Conservation (phyloP, 257 asterid species). For the Penstemon barbatus region DNA sequence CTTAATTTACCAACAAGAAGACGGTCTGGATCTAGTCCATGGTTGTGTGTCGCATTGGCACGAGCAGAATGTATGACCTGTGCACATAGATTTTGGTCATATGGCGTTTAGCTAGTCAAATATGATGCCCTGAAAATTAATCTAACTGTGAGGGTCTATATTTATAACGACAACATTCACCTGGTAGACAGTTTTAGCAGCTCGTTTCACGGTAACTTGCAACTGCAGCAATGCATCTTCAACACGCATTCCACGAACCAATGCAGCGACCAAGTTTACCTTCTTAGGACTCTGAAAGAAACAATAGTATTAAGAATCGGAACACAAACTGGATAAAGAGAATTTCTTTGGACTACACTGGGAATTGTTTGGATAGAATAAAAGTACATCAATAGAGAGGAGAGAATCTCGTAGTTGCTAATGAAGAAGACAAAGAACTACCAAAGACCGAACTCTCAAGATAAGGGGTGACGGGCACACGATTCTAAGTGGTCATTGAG, state of each 20-base stretch:
- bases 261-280: slow-evolving; percentile 86
- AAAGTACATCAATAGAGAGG: no score
- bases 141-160: not conserved
- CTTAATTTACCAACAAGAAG: slow-evolving; percentile 72
- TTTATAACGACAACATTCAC: slow-evolving; percentile 33
- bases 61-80: slow-evolving; percentile 96
- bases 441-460: no score
- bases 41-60: slow-evolving; percentile 86
- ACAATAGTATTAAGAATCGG: not conserved
- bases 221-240: slow-evolving; percentile 95
- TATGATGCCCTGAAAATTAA: no score
- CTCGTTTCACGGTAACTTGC: slow-evolving; percentile 89
- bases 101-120: no score
- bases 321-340: no score
- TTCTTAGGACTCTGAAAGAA: slow-evolving; percentile 86
- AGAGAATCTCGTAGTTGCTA: no score
- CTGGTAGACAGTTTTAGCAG: slow-evolving; percentile 95
- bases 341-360: no score
- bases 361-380: no score
- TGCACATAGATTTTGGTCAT: slow-evolving; percentile 15
- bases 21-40: slow-evolving; percentile 75
- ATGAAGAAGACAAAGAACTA: no score
- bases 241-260: slow-evolving; percentile 97
- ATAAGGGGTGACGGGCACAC: no score
- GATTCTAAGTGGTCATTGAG: no score